Evolutionary conservation across 805 yeast species (phyloP).

Genomic region (Myxozyma vanderwaltii): DNA sequence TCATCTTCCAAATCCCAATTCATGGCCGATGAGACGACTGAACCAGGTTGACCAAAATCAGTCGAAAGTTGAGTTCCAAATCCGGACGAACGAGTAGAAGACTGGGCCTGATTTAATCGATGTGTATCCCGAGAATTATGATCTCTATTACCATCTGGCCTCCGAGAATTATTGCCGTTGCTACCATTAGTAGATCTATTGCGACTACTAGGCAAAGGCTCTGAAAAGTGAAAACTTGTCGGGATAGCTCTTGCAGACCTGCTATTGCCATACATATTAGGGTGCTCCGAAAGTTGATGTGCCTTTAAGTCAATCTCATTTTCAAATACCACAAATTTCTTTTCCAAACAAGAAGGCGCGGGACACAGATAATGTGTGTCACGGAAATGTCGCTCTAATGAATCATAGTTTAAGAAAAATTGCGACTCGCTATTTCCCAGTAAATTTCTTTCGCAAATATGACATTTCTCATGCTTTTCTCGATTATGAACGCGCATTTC

Average conservation of each 20-base stretch:
- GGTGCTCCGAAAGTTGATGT: constrained; percentile 84
- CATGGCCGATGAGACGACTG: neutral
- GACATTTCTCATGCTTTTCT: constrained; percentile 83
- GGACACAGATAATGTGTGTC: constrained; percentile 74
- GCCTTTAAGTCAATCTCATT: constrained; percentile 84
- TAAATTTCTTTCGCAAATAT: constrained; percentile 75
- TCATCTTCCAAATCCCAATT: constrained; percentile 4
- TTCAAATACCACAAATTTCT: constrained; percentile 87
- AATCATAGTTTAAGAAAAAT: constrained; percentile 76
- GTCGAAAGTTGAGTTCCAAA: constrained; percentile 22
- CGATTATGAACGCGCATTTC: constrained; percentile 82
- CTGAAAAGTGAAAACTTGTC: constrained; percentile 21
- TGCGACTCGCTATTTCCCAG: constrained; percentile 56
- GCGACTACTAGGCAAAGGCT: neutral
- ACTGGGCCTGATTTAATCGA: neutral
- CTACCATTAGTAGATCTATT: neutral
- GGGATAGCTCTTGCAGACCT: constrained; percentile 27
- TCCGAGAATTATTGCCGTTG: neutral
- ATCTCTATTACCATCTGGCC: neutral
- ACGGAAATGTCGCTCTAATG: constrained; percentile 73
- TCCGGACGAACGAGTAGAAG: neutral
- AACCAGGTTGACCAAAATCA: constrained; percentile 12
- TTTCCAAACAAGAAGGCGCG: constrained; percentile 76
- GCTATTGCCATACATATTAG: constrained; percentile 50
- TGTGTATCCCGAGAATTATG: constrained; percentile 1